Evolutionary conservation across 371 early-diverging fungal genomes (phyloP), one percentile per base, ranked within the genome.

Genomic region (Circinella umbellata): DNA sequence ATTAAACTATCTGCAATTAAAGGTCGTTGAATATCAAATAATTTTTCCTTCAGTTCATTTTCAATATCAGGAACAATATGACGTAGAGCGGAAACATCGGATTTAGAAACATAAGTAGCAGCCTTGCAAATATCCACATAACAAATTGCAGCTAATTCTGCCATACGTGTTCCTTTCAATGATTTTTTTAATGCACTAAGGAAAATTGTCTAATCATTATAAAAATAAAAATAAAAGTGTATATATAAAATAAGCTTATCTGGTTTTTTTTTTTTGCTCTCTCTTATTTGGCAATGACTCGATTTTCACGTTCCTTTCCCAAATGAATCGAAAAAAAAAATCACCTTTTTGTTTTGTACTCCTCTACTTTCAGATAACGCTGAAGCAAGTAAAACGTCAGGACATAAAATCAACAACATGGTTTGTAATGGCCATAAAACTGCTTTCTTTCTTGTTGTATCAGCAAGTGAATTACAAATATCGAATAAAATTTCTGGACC

Each of bases 351-450:
- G n/a, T 75, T 68, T 49, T 79, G 73, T 4, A 69, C 53, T 11
- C 69, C 75, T 63, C 87, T 72, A 36, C 70, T 73, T 61, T 88
- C 89, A 9, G 78, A 75, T 64, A 83, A 74, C 27, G 85, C 78
- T 2, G 85, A 82, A 17, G 79, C 76, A 55, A 78, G 72, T 6
- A 95, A 73, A 36, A 93, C 85, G 71, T 95, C 96, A 0, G 96
- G 96, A 69, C 93, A 93, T 8, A 95, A 79, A 48, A 91, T 83
- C 18, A 94, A 73, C 8, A 95, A 83, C 90, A 93, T 91, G 0
- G 92, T 93, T 68, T 92, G 93, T 38, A 92, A 76, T 8, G 96
- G 96, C 96, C 96, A 95, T 47, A 93, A 86, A 7, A 92, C 82
- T 15, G 89, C 78, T 67, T 88, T 88, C 48, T 90, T 85, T 66